A percentile compares a stretch with the other conserved stretches of the same genome.
Conservation (phyloP, 139 green algal genomes). For the Chlorella sp. region DNA sequence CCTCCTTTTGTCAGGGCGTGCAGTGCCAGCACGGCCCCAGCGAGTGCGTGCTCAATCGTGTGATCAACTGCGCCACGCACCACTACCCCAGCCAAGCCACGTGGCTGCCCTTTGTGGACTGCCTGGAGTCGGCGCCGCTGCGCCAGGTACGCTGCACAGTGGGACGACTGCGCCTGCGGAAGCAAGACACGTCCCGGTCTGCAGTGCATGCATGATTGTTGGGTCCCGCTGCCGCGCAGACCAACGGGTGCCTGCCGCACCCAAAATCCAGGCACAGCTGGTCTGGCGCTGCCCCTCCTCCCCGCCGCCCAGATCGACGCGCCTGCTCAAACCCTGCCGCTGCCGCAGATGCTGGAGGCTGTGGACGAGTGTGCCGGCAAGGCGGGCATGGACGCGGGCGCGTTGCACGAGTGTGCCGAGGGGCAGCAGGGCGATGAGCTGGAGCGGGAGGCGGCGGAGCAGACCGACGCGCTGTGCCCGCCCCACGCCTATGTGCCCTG, state of each 20-base stretch:
- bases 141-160: too few species aligned
- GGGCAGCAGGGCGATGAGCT: slow-evolving; percentile 35
- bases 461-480: slow-evolving; percentile 41
- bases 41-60: slow-evolving; percentile 50
- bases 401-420: slow-evolving; percentile 32
- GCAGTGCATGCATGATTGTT: too few species aligned
- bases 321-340: too few species aligned
- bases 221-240: too few species aligned
- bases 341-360: neutral
- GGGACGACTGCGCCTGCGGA: too few species aligned
- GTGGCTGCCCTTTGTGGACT: slow-evolving; percentile 44
- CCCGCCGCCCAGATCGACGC: too few species aligned
- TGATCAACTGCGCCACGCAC: slow-evolving; percentile 44
- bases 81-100: neutral
- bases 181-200: too few species aligned
- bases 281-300: too few species aligned
- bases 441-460: slow-evolving; percentile 22
- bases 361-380: slow-evolving; percentile 34
- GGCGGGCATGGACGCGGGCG: slow-evolving; percentile 16
- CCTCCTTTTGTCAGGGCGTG: too few species aligned
- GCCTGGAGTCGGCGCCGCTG: slow-evolving; percentile 26
- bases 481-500: slow-evolving; percentile 31
- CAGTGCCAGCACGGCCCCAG: slow-evolving; percentile 42
- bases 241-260: too few species aligned
- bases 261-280: too few species aligned